Percentiles rank a stretch among this genome's conserved stretches.
phyloP scores from a whole-genome alignment of 1,139 yeast genomes.

The Kluyveromyces marxianus region DNA sequence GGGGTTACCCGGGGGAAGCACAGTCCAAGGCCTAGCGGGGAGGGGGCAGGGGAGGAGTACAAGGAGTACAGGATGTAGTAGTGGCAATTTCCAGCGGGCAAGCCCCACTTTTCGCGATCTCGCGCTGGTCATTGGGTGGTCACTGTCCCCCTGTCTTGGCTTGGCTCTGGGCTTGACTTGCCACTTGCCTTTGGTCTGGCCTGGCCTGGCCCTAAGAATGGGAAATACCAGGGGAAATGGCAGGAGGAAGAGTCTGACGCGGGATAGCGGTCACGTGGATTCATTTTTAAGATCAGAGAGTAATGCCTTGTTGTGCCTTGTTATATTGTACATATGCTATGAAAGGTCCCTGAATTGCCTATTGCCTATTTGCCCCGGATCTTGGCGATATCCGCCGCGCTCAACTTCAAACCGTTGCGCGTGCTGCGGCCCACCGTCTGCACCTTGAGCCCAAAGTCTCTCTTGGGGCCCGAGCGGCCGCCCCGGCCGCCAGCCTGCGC shows the following conservation, averaged over 20 bases:
- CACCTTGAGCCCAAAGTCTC: constrained; percentile 77
- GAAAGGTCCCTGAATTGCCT: too few relatives aligned
- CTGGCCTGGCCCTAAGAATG: background rate
- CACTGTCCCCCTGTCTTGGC: background rate
- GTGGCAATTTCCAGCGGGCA: too few relatives aligned
- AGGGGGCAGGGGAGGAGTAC: too few relatives aligned
- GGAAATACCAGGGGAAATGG: background rate
- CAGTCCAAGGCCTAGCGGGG: too few relatives aligned
- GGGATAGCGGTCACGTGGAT: too few relatives aligned
- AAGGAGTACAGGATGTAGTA: too few relatives aligned
- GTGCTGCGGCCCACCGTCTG: constrained; percentile 74
- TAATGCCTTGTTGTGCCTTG: too few relatives aligned
- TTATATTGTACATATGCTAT: too few relatives aligned
- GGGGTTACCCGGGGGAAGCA: too few relatives aligned
- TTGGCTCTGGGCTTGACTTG: background rate
- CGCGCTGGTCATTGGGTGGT: too few relatives aligned
- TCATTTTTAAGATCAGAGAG: too few relatives aligned
- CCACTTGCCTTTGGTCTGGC: background rate
- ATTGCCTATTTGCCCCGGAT: constrained; percentile 19
- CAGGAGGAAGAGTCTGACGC: background rate
- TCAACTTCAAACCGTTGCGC: constrained; percentile 70
- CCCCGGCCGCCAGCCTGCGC: constrained; percentile 19
- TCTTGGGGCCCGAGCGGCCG: constrained; percentile 21
- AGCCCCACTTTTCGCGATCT: too few relatives aligned
- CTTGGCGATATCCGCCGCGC: constrained; percentile 59